phyloP scores from a whole-genome alignment of 257 asterid species.

The Nicotiana undulata region DNA sequence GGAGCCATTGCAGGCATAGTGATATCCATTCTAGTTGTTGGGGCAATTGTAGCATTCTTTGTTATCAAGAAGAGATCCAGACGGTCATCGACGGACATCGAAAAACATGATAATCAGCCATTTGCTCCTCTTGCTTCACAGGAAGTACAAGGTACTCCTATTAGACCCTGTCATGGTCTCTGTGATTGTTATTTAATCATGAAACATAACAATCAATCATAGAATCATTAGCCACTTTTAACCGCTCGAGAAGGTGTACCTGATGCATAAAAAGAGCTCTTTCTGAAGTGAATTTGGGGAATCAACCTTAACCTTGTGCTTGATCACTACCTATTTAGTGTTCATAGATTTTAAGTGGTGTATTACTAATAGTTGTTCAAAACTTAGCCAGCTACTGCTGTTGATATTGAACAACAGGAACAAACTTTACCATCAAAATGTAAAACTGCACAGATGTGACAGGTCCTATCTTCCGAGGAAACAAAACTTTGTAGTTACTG shows the following conservation, averaged over 20 bases:
- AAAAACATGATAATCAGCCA: conserved; percentile 61
- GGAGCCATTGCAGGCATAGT: conserved; percentile 70
- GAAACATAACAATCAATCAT: not conserved
- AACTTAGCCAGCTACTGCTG: not conserved
- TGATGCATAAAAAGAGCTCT: not conserved
- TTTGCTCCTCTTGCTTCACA: conserved; percentile 63
- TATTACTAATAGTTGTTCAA: not conserved
- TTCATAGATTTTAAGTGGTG: not conserved
- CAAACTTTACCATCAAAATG: not conserved
- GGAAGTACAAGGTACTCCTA: conserved; percentile 46
- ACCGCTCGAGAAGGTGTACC: not conserved
- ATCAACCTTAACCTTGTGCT: not conserved
- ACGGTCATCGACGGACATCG: conserved; percentile 48
- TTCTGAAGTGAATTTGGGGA: not conserved
- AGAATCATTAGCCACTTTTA: not conserved
- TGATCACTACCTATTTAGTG: not conserved
- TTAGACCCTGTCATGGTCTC: not conserved
- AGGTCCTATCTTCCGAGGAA: not conserved
- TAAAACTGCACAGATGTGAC: not conserved
- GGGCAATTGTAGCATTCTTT: conserved; percentile 54
- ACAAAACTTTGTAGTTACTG: not conserved
- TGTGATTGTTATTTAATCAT: not conserved
- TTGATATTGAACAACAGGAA: not conserved
- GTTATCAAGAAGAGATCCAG: conserved; percentile 49
- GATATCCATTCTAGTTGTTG: conserved; percentile 45